Conservation (phyloP, 208 protist species). For the Phytomonas sp. region DNA sequence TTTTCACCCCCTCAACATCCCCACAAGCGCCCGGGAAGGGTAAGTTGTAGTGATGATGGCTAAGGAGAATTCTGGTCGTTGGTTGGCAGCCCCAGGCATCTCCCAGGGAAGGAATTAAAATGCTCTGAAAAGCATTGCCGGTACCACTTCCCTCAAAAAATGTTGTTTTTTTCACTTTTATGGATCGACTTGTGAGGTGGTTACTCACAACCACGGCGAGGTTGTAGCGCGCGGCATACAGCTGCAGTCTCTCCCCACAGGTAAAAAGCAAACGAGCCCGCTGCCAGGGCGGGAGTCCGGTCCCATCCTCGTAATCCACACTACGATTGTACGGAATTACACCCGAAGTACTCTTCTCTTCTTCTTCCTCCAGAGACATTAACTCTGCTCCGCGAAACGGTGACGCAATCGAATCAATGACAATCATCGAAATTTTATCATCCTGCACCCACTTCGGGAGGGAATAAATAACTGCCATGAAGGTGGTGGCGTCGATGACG, state of each 20-base stretch:
- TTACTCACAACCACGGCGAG: conserved; percentile 79
- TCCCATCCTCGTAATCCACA: conserved; percentile 1
- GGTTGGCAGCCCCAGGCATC: conserved; percentile 56
- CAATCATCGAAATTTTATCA: conserved; percentile 34
- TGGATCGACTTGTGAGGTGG: conserved; percentile 46
- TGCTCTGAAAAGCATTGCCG: conserved; percentile 2
- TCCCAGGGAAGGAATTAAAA: conserved; percentile 66
- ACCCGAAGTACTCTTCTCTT: background rate
- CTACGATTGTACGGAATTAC: background rate
- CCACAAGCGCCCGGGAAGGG: background rate
- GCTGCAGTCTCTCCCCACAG: conserved; percentile 43
- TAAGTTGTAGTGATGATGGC: conserved; percentile 50
- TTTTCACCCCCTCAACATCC: background rate
- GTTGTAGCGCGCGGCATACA: conserved; percentile 24
- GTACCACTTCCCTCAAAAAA: background rate
- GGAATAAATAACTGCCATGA: conserved; percentile 52
- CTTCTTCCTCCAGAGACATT: conserved; percentile 6
- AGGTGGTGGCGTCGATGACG: conserved; percentile 37
- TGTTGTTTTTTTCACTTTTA: background rate
- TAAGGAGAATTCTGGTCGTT: conserved; percentile 49
- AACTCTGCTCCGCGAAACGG: conserved; percentile 46
- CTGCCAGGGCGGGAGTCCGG: conserved; percentile 19
- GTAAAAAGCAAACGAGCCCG: conserved; percentile 51
- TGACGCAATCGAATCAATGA: conserved; percentile 86
- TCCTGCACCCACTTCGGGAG: conserved; percentile 11